Percentiles rank a stretch among this genome's conserved stretches.
These are phyloP conservation scores for Juncus inflexus DNA, from an alignment of 176 grass and related monocot species.

Conservation along the genomic window DNA sequence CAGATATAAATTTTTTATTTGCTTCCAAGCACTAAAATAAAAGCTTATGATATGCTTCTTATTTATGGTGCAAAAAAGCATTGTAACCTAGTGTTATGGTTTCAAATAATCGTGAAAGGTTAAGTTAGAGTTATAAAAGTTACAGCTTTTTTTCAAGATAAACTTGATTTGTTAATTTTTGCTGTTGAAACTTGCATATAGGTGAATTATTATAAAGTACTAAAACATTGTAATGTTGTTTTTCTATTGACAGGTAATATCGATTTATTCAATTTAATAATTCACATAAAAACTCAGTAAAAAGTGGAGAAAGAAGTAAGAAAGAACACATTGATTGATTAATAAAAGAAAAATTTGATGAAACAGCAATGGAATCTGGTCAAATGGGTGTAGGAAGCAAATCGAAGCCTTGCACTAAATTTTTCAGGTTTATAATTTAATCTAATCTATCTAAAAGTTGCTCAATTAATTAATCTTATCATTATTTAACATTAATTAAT, in stretches of 20 bases:
- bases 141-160: too few relatives aligned
- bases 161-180: too few relatives aligned
- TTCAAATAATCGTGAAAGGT: too few relatives aligned
- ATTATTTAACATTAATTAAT: constrained; percentile 33
- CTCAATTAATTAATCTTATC: constrained; percentile 44
- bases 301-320: constrained; percentile 27
- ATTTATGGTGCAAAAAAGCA: too few relatives aligned
- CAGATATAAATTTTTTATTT: too few relatives aligned
- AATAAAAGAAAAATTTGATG: constrained; percentile 68
- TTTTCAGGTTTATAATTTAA: constrained; percentile 92
- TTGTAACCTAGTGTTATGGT: too few relatives aligned
- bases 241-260: constrained; percentile 27
- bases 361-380: constrained; percentile 73
- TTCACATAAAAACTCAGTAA: constrained; percentile 32
- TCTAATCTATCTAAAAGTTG: constrained; percentile 67
- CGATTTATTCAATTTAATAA: constrained; percentile 36
- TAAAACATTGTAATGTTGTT: constrained; percentile 24
- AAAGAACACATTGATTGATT: constrained; percentile 45
- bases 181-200: too few relatives aligned
- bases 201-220: constrained; percentile 11
- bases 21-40: too few relatives aligned
- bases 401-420: constrained; percentile 95
- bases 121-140: too few relatives aligned
- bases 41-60: too few relatives aligned
- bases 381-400: constrained; percentile 86